phyloP scores from a whole-genome alignment of 208 protist species.

The Crithidia thermophila region DNA sequence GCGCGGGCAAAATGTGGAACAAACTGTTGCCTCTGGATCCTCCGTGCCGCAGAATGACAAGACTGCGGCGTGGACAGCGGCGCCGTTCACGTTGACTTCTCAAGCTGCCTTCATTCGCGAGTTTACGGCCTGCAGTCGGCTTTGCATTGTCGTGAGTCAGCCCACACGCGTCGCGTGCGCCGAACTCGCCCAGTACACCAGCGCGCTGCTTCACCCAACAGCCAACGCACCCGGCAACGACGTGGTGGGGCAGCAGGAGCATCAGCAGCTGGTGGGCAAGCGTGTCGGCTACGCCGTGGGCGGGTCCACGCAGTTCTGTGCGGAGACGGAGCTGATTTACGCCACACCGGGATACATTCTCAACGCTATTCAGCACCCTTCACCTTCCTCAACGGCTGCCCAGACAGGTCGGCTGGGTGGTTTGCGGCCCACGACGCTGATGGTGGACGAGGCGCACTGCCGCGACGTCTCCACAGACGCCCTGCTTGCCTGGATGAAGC shows the following conservation, averaged over 20 bases:
- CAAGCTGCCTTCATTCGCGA: slow-evolving; percentile 35
- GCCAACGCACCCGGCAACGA: background rate
- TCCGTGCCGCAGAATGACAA: no score
- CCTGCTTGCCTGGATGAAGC: slow-evolving; percentile 60
- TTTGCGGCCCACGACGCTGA: slow-evolving; percentile 62
- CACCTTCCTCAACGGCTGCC: background rate
- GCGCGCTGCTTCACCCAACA: slow-evolving; percentile 34
- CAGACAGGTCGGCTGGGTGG: background rate
- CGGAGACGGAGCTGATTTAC: slow-evolving; percentile 74
- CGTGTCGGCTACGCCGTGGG: slow-evolving; percentile 81
- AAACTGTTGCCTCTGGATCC: no score
- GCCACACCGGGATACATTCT: slow-evolving; percentile 76
- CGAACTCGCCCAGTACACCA: slow-evolving; percentile 56
- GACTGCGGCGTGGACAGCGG: background rate
- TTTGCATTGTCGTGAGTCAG: slow-evolving; percentile 83
- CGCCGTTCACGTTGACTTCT: slow-evolving; percentile 21
- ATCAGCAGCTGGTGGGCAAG: slow-evolving; percentile 30
- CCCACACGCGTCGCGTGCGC: slow-evolving; percentile 80
- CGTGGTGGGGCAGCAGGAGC: background rate
- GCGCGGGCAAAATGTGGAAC: slow-evolving; percentile 13
- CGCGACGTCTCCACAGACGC: slow-evolving; percentile 75
- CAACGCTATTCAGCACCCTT: slow-evolving; percentile 36
- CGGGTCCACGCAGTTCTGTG: slow-evolving; percentile 47
- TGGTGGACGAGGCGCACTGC: slow-evolving; percentile 84
- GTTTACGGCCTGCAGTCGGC: slow-evolving; percentile 48